Evolutionary conservation across 1,284 basidiomycete species (phyloP).

Genomic region (Chalciporus sp.): DNA sequence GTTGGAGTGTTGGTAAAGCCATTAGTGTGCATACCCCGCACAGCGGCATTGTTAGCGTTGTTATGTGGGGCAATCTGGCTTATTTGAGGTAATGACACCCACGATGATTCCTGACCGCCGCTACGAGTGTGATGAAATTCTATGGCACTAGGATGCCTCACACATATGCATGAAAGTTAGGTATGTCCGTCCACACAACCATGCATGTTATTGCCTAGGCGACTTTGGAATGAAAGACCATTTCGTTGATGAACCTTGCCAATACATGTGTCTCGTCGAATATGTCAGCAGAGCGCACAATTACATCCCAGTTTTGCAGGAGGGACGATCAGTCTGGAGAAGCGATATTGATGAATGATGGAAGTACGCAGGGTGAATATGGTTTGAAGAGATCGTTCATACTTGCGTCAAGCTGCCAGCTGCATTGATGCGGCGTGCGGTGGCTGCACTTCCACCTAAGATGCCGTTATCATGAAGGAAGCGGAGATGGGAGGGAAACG

Average conservation of each 20-base stretch:
- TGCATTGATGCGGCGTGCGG: conserved; percentile 3
- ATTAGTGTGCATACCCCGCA: not conserved
- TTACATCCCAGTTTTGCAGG: not conserved
- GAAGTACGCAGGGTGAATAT: not conserved
- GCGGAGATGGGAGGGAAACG: not conserved
- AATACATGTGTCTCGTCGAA: not conserved
- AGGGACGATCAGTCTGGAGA: not conserved
- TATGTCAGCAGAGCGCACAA: not conserved
- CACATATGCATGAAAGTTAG: not conserved
- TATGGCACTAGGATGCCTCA: not conserved
- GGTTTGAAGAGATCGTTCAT: not conserved
- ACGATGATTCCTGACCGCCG: not conserved
- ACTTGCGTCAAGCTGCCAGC: not conserved
- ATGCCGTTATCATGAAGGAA: conserved; percentile 14
- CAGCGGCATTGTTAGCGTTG: not conserved
- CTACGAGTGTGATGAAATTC: not conserved
- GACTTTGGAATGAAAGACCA: not conserved
- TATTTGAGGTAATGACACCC: not conserved
- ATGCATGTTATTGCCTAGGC: not conserved
- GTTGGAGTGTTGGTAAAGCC: not conserved
- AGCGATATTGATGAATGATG: not conserved
- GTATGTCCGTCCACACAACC: not conserved
- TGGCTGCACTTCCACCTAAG: not conserved
- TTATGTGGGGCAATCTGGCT: not conserved
- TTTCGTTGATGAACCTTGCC: no score